These are phyloP conservation scores for Erodium texanum DNA, from an alignment of 441 rosid genomes.

Conservation along the genomic window DNA sequence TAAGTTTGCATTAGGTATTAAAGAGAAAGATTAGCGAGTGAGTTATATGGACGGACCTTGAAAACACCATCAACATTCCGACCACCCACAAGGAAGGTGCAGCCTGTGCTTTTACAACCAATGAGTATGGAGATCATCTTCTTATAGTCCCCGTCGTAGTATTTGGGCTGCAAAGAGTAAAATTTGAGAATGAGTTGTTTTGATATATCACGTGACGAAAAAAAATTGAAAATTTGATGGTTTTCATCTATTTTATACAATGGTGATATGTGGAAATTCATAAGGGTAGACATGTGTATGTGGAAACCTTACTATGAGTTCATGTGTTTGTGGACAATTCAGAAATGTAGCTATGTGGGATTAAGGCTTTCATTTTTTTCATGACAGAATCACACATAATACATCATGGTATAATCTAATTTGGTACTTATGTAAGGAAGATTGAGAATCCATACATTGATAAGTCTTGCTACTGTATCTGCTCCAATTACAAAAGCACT, in stretches of 20 bases:
- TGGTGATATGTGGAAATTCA: no score
- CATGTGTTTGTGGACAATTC: no score
- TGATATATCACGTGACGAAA: no score
- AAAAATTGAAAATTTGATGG: no score
- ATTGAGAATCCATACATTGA: constrained; percentile 41
- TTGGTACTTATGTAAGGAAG: neutral
- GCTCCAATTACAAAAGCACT: constrained; percentile 90
- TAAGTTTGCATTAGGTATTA: neutral
- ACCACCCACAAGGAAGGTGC: constrained; percentile 78
- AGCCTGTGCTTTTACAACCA: constrained; percentile 63
- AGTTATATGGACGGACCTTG: constrained; percentile 35
- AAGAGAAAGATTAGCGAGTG: neutral
- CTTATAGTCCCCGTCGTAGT: constrained; percentile 48
- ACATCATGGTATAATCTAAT: neutral
- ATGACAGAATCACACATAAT: neutral
- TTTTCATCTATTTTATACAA: no score
- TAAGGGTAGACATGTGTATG: no score
- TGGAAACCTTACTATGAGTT: no score
- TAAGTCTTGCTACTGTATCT: constrained; percentile 81
- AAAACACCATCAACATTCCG: constrained; percentile 71
- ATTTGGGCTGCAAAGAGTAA: constrained; percentile 51
- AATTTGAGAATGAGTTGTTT: no score
- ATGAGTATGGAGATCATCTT: constrained; percentile 60
- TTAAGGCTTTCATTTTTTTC: neutral
- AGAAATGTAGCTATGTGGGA: no score